phyloP scores from a whole-genome alignment of 1,284 basidiomycete species.

The Puccinia brachypodii region DNA sequence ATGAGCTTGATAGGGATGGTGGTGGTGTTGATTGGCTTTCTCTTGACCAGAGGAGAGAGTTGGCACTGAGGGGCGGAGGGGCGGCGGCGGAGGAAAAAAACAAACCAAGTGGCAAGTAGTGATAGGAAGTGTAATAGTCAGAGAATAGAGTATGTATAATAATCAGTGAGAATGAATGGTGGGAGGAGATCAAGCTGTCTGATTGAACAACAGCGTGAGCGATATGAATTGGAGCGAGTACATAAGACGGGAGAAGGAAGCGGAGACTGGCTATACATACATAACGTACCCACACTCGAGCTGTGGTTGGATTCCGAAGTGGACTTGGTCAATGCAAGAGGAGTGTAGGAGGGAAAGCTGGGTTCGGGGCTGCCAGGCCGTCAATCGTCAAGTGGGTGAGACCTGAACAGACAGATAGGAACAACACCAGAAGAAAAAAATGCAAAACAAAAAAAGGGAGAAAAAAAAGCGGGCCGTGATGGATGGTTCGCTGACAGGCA shows the following conservation, averaged over 20 bases:
- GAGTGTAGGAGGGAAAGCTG: conserved; percentile 1
- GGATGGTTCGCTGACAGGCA: conserved; percentile 8
- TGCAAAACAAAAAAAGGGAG: not conserved
- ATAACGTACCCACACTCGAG: not conserved
- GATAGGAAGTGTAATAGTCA: not conserved
- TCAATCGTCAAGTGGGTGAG: conserved; percentile 22
- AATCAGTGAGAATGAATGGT: not conserved
- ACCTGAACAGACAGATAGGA: conserved; percentile 27
- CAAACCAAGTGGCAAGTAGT: not conserved
- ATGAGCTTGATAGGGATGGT: too few species aligned
- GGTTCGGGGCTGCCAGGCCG: conserved; percentile 15
- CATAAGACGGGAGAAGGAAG: not conserved
- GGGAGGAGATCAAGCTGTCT: not conserved
- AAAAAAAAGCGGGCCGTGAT: not conserved
- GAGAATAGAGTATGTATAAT: too few species aligned
- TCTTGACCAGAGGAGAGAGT: not conserved
- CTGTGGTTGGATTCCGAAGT: conserved; percentile 18
- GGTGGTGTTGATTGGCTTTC: not conserved
- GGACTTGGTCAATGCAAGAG: conserved; percentile 16
- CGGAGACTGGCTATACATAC: not conserved
- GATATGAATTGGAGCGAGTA: conserved; percentile 3
- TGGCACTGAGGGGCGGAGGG: not conserved
- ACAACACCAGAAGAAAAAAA: not conserved
- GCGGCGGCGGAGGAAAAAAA: not conserved
- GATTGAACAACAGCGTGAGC: conserved; percentile 11